phyloP scores from a whole-genome alignment of 2,329 filamentous ascomycete species.

The Zasmidium citrigriseum region DNA sequence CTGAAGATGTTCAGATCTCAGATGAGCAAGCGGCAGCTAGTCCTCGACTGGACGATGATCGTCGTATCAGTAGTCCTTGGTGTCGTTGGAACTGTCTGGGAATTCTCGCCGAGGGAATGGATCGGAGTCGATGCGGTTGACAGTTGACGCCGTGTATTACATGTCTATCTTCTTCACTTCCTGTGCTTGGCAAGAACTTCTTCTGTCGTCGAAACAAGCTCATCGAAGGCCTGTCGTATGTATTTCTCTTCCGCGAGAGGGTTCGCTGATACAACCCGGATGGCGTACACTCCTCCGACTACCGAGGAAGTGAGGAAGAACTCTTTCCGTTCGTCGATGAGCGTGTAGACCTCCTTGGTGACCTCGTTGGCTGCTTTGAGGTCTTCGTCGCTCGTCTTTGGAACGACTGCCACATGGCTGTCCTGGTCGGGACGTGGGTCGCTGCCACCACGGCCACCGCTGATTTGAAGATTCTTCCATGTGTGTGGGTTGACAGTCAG shows the following conservation, averaged over 20 bases:
- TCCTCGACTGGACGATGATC: neutral
- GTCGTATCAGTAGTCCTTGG: neutral
- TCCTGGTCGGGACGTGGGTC: constrained; percentile 34
- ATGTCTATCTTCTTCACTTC: neutral
- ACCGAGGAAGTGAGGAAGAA: constrained; percentile 82
- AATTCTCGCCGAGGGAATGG: neutral
- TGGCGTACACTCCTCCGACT: constrained; percentile 72
- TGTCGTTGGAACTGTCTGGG: neutral
- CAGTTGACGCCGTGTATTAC: neutral
- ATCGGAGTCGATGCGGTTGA: neutral
- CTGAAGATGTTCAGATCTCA: neutral
- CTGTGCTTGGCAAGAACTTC: constrained; percentile 43
- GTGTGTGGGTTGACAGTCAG: constrained; percentile 61
- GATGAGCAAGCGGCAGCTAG: neutral
- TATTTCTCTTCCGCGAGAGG: constrained; percentile 70
- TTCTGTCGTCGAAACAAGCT: constrained; percentile 67
- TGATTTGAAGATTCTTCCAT: constrained; percentile 28
- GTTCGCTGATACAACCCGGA: constrained; percentile 77
- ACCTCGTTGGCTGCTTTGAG: constrained; percentile 62
- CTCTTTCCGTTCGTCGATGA: constrained; percentile 70
- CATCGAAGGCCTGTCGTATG: constrained; percentile 71
- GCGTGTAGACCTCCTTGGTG: constrained; percentile 75
- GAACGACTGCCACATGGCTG: constrained; percentile 23
- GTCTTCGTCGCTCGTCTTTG: constrained; percentile 22
- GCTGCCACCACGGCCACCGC: constrained; percentile 29